Evolutionary conservation across 768 basidiomycete species (phyloP).

Genomic region (Tylopilus felleus): DNA sequence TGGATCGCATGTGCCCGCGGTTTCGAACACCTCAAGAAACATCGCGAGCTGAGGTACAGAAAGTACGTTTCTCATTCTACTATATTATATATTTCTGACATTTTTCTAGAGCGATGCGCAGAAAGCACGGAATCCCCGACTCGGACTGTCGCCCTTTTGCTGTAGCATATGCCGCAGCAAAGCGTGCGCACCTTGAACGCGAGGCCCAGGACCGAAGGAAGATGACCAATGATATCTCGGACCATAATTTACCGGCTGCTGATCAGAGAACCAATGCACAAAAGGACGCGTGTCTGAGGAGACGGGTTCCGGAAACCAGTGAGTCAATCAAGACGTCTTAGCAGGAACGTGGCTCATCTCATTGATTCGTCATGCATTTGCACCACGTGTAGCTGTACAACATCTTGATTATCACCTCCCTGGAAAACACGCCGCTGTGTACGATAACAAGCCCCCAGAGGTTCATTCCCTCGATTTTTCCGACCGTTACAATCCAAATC

Average conservation of each 20-base stretch:
- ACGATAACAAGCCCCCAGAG: conserved; percentile 19
- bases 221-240: conserved; percentile 23
- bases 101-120: conserved; percentile 57
- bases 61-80: conserved; percentile 43
- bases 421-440: conserved; percentile 10
- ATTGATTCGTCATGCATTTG: conserved; percentile 23
- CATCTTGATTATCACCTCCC: conserved; percentile 19
- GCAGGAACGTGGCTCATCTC: conserved; percentile 21
- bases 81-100: conserved; percentile 11
- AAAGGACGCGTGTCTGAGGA: conserved; percentile 40
- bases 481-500: conserved; percentile 38
- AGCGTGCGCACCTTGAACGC: conserved; percentile 51
- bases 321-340: conserved; percentile 27
- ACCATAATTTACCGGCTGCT: conserved; percentile 22
- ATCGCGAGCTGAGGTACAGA: conserved; percentile 62
- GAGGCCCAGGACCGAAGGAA: conserved; percentile 42
- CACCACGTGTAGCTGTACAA: conserved; percentile 24
- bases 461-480: conserved; percentile 29
- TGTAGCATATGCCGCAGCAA: conserved; percentile 78
- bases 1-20: conserved; percentile 36
- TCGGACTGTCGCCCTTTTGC: conserved; percentile 79
- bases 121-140: conserved; percentile 82
- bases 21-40: conserved; percentile 48
- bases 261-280: conserved; percentile 31
- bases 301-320: conserved; percentile 47